A percentile compares a stretch with the other conserved stretches of the same genome.
These are phyloP conservation scores for Aspergillus sp. DNA, from an alignment of 2,329 filamentous ascomycete species.

Conservation along the genomic window DNA sequence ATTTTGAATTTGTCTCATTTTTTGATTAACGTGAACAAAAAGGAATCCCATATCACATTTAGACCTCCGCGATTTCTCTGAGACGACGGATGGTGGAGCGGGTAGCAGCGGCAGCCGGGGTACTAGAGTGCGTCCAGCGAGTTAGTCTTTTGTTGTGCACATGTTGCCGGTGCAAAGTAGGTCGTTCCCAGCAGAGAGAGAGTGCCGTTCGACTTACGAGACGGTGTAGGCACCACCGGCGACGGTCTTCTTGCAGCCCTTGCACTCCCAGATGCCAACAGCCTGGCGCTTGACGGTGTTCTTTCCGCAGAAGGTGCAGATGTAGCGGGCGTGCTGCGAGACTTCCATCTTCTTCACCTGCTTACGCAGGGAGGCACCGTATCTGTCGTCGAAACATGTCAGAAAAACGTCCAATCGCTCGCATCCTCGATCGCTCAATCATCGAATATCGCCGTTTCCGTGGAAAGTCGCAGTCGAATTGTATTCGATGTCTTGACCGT, in stretches of 20 bases:
- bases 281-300: constrained; percentile 87
- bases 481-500: constrained; percentile 17
- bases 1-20: constrained; percentile 42
- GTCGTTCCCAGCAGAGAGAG: background rate
- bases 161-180: background rate
- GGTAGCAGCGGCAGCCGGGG: constrained; percentile 89
- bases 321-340: constrained; percentile 95
- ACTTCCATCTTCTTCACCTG: constrained; percentile 99
- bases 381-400: constrained; percentile 59
- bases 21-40: constrained; percentile 43
- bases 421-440: constrained; percentile 20
- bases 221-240: constrained; percentile 94
- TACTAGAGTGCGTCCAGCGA: constrained; percentile 57
- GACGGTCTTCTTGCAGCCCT: constrained; percentile 89
- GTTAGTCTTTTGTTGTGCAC: constrained; percentile 18
- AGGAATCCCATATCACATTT: constrained; percentile 43
- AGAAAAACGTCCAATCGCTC: constrained; percentile 22
- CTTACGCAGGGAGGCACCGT: constrained; percentile 99
- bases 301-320: constrained; percentile 99
- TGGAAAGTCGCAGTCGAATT: constrained; percentile 20
- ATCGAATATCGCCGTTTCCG: constrained; percentile 24
- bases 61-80: constrained; percentile 94
- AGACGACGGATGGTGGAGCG: constrained; percentile 96
- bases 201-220: constrained; percentile 71
- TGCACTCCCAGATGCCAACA: constrained; percentile 97